phyloP scores from a whole-genome alignment of 257 asterid species.

The Nicotiana benthamiana region DNA sequence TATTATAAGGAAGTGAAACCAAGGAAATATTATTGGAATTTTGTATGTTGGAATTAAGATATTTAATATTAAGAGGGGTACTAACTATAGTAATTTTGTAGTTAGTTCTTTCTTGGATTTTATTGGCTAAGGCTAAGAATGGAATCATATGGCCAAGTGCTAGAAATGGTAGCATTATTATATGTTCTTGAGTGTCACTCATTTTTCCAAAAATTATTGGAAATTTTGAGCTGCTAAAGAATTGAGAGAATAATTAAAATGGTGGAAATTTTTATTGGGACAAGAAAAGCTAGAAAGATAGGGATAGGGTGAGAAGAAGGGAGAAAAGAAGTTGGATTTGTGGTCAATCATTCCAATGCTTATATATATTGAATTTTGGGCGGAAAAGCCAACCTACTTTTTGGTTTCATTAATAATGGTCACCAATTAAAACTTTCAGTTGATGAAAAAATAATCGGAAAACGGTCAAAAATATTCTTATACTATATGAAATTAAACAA shows the following conservation, averaged over 20 bases:
- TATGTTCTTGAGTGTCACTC: conserved; percentile 18
- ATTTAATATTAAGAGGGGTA: conserved; percentile 48
- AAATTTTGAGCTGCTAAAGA: neutral
- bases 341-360: neutral
- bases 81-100: conserved; percentile 51
- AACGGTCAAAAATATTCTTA: too few relatives aligned
- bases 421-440: neutral
- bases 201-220: neutral
- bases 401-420: neutral
- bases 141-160: conserved; percentile 76
- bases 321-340: neutral
- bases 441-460: too few relatives aligned
- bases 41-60: conserved; percentile 38
- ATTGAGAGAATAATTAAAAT: neutral
- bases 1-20: conserved; percentile 44
- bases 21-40: conserved; percentile 23
- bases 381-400: neutral
- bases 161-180: conserved; percentile 57
- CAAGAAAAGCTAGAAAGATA: neutral
- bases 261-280: neutral
- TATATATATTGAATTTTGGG: neutral
- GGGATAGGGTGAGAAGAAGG: neutral
- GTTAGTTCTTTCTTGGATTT: conserved; percentile 21
- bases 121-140: conserved; percentile 46
- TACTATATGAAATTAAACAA: too few relatives aligned